Evolutionary conservation across 495 filamentous ascomycete genomes (phyloP).

Genomic region (Extremus antarcticus): DNA sequence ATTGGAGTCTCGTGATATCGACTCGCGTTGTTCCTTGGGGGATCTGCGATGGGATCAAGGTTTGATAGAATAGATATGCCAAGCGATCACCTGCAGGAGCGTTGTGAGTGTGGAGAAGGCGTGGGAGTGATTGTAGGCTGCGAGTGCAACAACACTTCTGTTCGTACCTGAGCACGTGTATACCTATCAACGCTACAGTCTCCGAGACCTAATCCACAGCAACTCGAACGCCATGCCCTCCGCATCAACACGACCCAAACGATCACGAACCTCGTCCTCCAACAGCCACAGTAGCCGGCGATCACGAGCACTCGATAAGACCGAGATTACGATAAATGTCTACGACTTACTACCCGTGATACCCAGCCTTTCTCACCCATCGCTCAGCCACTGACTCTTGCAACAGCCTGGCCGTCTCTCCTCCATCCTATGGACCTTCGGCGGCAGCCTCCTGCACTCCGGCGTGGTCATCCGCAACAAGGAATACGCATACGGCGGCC

Average conservation of each 20-base stretch:
- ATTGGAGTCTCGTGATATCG: too few relatives aligned
- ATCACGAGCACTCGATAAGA: conserved; percentile 52
- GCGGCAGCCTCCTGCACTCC: conserved; percentile 62
- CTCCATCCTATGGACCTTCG: conserved; percentile 58
- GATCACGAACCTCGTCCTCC: conserved; percentile 19
- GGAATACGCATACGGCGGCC: conserved; percentile 78
- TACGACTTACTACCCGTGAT: conserved; percentile 71
- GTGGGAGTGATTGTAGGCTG: neutral
- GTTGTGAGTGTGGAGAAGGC: neutral
- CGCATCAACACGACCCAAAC: conserved; percentile 14
- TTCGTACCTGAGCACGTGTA: too few relatives aligned
- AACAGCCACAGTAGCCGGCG: conserved; percentile 35
- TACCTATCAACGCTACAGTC: too few relatives aligned
- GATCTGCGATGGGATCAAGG: too few relatives aligned
- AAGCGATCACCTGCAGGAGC: neutral
- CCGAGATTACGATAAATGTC: conserved; percentile 64
- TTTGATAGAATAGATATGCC: too few relatives aligned
- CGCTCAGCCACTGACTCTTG: too few relatives aligned
- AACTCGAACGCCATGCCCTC: neutral
- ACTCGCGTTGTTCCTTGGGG: too few relatives aligned
- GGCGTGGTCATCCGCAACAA: conserved; percentile 64
- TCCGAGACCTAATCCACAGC: too few relatives aligned
- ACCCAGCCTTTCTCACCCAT: too few relatives aligned
- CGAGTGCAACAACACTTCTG: too few relatives aligned
- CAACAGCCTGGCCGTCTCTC: conserved; percentile 55